phyloP scores from a whole-genome alignment of 2,329 filamentous ascomycete genomes.

The Byssothecium circinans region DNA sequence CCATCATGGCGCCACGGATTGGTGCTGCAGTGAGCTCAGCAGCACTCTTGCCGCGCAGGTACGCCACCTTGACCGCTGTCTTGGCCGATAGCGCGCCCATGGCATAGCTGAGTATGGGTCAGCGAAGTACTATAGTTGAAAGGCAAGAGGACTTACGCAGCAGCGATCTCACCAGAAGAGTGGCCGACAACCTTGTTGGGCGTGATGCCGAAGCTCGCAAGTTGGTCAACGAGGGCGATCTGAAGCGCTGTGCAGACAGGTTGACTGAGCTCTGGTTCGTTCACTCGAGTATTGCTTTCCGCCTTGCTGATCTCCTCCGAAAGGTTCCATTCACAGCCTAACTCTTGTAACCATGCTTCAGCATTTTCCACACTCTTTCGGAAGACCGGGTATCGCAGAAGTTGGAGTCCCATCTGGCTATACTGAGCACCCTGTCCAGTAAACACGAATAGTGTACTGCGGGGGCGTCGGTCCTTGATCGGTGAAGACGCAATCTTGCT shows the following conservation, averaged over 20 bases:
- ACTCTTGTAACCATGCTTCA: slow-evolving; percentile 2
- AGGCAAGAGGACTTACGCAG: slow-evolving; percentile 17
- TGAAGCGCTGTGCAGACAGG: slow-evolving; percentile 19
- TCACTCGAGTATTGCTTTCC: not conserved
- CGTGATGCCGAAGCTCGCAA: slow-evolving; percentile 10
- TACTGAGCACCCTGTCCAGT: slow-evolving; percentile 50
- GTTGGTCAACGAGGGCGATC: slow-evolving; percentile 19
- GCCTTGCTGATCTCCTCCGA: not conserved
- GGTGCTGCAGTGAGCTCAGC: not conserved
- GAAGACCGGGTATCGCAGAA: slow-evolving; percentile 15
- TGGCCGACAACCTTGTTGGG: slow-evolving; percentile 23
- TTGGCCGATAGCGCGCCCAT: slow-evolving; percentile 1
- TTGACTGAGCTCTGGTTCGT: slow-evolving; percentile 13
- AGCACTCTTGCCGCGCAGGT: slow-evolving; percentile 2
- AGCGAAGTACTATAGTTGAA: not conserved
- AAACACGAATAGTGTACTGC: slow-evolving; percentile 32
- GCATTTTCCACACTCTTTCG: slow-evolving; percentile 1
- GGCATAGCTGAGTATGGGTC: not conserved
- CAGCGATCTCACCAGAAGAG: slow-evolving; percentile 28
- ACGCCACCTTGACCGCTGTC: slow-evolving; percentile 7
- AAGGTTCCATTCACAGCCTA: slow-evolving; percentile 9
- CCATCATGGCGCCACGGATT: slow-evolving; percentile 4
- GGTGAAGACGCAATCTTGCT: not conserved
- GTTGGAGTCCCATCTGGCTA: slow-evolving; percentile 43
- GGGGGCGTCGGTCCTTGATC: not conserved